A percentile compares a stretch with the other conserved stretches of the same genome.
phyloP scores from a whole-genome alignment of 805 yeast species.

The Schwanniomyces sp. region DNA sequence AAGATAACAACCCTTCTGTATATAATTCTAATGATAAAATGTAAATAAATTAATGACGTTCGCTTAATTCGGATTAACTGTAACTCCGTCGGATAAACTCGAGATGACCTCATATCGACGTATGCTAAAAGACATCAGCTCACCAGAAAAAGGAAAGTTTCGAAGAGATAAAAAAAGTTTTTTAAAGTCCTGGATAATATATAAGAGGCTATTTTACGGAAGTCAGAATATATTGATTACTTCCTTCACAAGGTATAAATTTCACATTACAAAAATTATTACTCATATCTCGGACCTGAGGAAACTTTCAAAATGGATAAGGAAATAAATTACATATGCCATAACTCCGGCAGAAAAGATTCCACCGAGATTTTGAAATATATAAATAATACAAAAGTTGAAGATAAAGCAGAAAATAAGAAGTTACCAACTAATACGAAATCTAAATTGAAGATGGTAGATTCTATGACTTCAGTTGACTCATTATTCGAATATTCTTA shows the following conservation, averaged over 20 bases:
- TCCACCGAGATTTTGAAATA: not conserved
- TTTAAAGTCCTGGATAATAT: too few species aligned
- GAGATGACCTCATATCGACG: not conserved
- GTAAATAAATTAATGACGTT: not conserved
- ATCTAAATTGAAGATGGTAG: not conserved
- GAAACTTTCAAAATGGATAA: not conserved
- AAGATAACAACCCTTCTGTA: constrained; percentile 20
- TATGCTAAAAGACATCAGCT: not conserved
- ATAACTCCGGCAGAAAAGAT: not conserved
- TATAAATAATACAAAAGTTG: not conserved
- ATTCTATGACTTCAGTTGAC: constrained; percentile 22
- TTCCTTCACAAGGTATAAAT: not conserved
- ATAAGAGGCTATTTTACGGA: not conserved
- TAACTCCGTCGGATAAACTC: constrained; percentile 2
- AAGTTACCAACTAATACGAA: not conserved
- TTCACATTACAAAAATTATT: not conserved
- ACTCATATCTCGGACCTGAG: not conserved
- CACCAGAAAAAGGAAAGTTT: not conserved
- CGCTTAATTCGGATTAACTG: not conserved
- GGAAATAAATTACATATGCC: not conserved
- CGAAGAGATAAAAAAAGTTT: not conserved
- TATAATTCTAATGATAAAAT: constrained; percentile 12
- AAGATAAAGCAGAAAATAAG: not conserved
- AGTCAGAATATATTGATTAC: not conserved
- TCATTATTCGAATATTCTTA: constrained; percentile 23